Percentiles rank a stretch among this genome's conserved stretches.
Conservation (phyloP, 371 early-diverging fungal genomes). For the Mortierella sp. region DNA sequence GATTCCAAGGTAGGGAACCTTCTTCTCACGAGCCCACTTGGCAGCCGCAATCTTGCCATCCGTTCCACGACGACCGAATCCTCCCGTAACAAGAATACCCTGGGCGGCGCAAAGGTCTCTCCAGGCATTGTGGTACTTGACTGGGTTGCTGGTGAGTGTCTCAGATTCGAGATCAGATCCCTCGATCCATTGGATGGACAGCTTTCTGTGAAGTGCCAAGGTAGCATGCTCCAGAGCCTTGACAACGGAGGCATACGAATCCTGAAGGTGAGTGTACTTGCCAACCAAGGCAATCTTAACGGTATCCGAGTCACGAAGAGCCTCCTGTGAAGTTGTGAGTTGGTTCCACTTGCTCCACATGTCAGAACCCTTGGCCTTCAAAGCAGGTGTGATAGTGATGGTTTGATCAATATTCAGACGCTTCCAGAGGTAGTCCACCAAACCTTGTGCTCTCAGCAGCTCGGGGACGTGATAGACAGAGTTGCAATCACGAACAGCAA, state of each 20-base stretch:
- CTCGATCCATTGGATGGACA: slow-evolving; percentile 95
- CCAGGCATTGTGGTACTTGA: slow-evolving; percentile 96
- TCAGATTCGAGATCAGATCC: slow-evolving; percentile 89
- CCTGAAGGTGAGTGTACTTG: slow-evolving; percentile 95
- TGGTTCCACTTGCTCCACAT: slow-evolving; percentile 90
- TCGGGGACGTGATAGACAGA: slow-evolving; percentile 98
- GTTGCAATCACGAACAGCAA: slow-evolving; percentile 95
- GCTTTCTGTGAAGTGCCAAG: slow-evolving; percentile 82
- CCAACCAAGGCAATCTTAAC: slow-evolving; percentile 97
- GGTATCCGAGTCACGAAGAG: slow-evolving; percentile 72
- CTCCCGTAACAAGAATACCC: slow-evolving; percentile 99
- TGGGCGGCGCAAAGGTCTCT: slow-evolving; percentile 84
- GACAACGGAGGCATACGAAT: slow-evolving; percentile 97
- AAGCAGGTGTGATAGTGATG: slow-evolving; percentile 64
- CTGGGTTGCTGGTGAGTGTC: slow-evolving; percentile 74
- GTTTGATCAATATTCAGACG: slow-evolving; percentile 83
- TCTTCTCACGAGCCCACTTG: slow-evolving; percentile 98
- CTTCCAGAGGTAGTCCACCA: slow-evolving; percentile 84
- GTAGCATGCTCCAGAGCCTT: slow-evolving; percentile 97
- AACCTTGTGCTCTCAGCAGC: slow-evolving; percentile 86
- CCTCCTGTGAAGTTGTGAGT: slow-evolving; percentile 79
- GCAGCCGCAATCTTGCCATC: slow-evolving; percentile 98
- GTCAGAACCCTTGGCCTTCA: slow-evolving; percentile 65
- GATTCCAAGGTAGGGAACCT: slow-evolving; percentile 98
- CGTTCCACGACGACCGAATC: slow-evolving; percentile 98